A percentile compares a stretch with the other conserved stretches of the same genome.
Conservation (phyloP, 2,329 filamentous ascomycete genomes). For the Paracamarosporium sp. region DNA sequence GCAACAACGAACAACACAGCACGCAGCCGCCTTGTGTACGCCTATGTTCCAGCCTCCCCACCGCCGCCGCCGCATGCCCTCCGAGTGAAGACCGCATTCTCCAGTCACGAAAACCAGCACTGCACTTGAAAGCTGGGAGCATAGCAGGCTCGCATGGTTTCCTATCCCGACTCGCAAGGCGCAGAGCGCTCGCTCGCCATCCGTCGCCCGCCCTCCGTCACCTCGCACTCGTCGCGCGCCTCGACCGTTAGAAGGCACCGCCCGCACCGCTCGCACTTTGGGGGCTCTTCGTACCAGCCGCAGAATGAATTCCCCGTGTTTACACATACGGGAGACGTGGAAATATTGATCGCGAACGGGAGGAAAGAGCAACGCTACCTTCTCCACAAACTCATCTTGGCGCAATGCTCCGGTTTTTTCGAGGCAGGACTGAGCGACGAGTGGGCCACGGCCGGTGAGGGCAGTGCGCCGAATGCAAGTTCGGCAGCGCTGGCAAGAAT, state of each 20-base stretch:
- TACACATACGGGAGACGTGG: constrained; percentile 88
- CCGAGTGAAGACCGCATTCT: constrained; percentile 5
- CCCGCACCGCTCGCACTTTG: constrained; percentile 82
- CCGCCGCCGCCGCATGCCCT: constrained; percentile 12
- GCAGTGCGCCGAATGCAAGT: constrained; percentile 29
- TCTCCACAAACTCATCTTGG: constrained; percentile 84
- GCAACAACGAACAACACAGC: constrained; percentile 32
- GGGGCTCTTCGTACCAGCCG: constrained; percentile 69
- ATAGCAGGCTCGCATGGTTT: constrained; percentile 61
- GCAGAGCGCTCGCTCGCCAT: constrained; percentile 63
- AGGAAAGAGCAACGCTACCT: constrained; percentile 83
- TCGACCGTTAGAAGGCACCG: constrained; percentile 67
- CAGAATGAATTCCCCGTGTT: constrained; percentile 95
- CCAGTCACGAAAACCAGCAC: background rate
- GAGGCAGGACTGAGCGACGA: constrained; percentile 82
- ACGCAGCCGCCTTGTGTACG: constrained; percentile 34
- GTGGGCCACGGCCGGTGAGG: constrained; percentile 65
- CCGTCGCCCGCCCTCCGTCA: constrained; percentile 68
- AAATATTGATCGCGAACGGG: constrained; percentile 77
- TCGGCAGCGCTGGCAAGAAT: constrained; percentile 47
- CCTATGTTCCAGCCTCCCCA: constrained; percentile 16
- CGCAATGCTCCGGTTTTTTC: constrained; percentile 93
- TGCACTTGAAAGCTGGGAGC: constrained; percentile 8
- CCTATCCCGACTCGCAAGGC: constrained; percentile 63
- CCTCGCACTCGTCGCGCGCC: constrained; percentile 63